phyloP scores from a whole-genome alignment of 331 rosid species.

The Rosa hybrid region DNA sequence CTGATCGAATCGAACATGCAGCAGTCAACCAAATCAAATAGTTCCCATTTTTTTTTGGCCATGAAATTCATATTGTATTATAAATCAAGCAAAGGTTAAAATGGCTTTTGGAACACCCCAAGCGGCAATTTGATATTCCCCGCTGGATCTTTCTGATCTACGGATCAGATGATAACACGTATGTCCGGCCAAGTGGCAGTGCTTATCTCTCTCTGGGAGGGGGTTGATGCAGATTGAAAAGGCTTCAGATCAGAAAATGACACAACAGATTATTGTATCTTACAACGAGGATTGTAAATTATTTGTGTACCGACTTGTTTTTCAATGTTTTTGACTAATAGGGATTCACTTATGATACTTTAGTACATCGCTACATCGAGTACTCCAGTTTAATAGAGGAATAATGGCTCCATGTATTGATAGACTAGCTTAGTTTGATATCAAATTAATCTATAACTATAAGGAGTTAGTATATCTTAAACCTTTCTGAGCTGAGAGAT shows the following conservation, averaged over 20 bases:
- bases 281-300: background rate
- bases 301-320: background rate
- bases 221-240: background rate
- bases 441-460: too few species aligned
- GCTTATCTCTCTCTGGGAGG: conserved; percentile 1
- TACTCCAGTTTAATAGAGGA: too few species aligned
- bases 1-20: background rate
- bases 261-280: background rate
- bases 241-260: conserved; percentile 2
- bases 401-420: too few species aligned
- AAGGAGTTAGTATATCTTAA: too few species aligned
- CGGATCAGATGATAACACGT: background rate
- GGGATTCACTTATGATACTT: too few species aligned
- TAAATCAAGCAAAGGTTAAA: background rate
- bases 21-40: background rate
- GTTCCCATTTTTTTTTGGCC: background rate
- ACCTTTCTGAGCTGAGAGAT: background rate
- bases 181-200: background rate
- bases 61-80: background rate
- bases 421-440: too few species aligned
- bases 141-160: background rate
- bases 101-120: conserved; percentile 7
- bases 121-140: background rate
- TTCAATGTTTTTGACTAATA: background rate
- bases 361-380: too few species aligned